Evolutionary conservation across 1,284 basidiomycete species (phyloP).

Genomic region (Cryptococcus sp.): DNA sequence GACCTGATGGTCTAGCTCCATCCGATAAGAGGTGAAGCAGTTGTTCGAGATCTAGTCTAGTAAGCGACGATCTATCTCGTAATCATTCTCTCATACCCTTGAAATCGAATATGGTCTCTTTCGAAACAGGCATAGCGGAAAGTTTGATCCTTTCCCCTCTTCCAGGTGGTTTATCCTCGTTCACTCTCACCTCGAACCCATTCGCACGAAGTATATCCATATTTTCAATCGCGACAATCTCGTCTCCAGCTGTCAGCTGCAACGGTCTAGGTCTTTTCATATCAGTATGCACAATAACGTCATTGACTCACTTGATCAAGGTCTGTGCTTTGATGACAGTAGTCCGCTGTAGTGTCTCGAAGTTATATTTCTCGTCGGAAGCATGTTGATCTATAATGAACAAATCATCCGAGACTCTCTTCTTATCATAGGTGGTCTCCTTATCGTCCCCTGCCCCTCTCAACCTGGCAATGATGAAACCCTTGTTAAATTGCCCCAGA

Average conservation of each 20-base stretch:
- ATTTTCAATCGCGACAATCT: slow-evolving; percentile 82
- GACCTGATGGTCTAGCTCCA: slow-evolving; percentile 57
- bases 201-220: slow-evolving; percentile 73
- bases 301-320: slow-evolving; percentile 62
- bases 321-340: slow-evolving; percentile 83
- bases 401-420: slow-evolving; percentile 63
- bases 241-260: slow-evolving; percentile 84
- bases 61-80: not conserved
- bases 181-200: slow-evolving; percentile 70
- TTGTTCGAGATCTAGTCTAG: slow-evolving; percentile 82
- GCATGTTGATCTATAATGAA: slow-evolving; percentile 73
- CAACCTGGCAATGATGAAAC: slow-evolving; percentile 84
- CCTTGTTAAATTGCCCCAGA: slow-evolving; percentile 92
- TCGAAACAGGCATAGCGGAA: slow-evolving; percentile 83
- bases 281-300: not conserved
- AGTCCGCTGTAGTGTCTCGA: slow-evolving; percentile 83
- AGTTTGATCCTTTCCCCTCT: slow-evolving; percentile 61
- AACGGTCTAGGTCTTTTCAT: slow-evolving; percentile 63
- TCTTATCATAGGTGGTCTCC: slow-evolving; percentile 11
- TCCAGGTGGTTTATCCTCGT: slow-evolving; percentile 55
- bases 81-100: slow-evolving; percentile 50
- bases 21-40: slow-evolving; percentile 80
- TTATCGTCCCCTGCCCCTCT: slow-evolving; percentile 32
- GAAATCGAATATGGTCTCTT: slow-evolving; percentile 74
- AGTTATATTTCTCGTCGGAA: slow-evolving; percentile 94